Evolutionary conservation across 345 rosid genomes (phyloP).

Genomic region (Aethionema arabicum): DNA sequence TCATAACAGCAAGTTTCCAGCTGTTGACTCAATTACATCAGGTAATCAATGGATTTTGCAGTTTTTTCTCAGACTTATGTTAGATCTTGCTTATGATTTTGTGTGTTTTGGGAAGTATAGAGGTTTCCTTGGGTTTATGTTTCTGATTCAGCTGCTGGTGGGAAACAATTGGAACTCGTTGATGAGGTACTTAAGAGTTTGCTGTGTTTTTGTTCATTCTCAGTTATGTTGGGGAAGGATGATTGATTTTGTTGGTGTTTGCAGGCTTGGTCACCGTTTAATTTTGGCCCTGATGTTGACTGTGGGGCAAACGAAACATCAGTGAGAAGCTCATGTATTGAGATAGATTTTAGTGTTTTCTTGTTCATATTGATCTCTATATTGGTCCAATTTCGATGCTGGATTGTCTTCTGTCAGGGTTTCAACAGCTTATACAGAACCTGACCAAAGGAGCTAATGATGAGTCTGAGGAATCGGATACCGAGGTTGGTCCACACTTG

Average conservation of each 20-base stretch:
- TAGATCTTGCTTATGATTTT: conserved; percentile 3
- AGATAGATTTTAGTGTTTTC: conserved; percentile 25
- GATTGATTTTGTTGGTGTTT: conserved; percentile 17
- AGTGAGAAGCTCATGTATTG: conserved; percentile 38
- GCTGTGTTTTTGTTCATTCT: conserved; percentile 2
- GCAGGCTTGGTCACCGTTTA: conserved; percentile 75
- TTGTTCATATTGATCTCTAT: background rate
- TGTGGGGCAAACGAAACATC: conserved; percentile 39
- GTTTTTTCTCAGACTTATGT: background rate
- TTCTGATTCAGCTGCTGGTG: conserved; percentile 34
- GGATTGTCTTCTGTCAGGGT: conserved; percentile 41
- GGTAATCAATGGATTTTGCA: conserved; percentile 38
- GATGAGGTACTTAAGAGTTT: conserved; percentile 47
- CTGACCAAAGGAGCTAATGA: conserved; percentile 42
- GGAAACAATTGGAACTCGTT: conserved; percentile 37
- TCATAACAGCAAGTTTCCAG: conserved; percentile 63
- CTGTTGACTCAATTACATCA: conserved; percentile 65
- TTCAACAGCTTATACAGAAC: conserved; percentile 58
- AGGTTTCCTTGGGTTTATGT: conserved; percentile 49
- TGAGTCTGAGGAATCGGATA: conserved; percentile 39
- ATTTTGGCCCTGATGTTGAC: conserved; percentile 44
- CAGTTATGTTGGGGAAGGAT: conserved; percentile 20
- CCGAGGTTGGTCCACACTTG: conserved; percentile 43
- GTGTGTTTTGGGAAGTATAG: conserved; percentile 33
- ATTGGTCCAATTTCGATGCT: background rate